Conservation (phyloP, 495 filamentous ascomycete species). For the Talaromyces liani region DNA sequence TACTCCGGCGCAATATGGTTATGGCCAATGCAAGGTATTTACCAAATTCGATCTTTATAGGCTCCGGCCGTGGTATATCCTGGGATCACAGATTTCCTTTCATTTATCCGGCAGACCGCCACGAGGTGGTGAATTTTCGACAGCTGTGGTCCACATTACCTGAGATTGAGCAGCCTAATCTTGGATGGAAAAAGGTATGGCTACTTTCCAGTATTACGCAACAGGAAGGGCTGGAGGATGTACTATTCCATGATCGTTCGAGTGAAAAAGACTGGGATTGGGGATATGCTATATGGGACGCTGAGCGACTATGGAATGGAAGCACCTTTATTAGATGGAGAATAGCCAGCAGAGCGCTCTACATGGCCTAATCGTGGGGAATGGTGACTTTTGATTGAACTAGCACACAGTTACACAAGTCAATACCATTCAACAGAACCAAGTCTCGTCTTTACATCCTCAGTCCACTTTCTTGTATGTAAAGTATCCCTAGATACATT, state of each 20-base stretch:
- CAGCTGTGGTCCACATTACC: constrained; percentile 14
- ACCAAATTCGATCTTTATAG: background rate
- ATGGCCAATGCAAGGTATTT: constrained; percentile 1
- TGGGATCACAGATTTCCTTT: constrained; percentile 8
- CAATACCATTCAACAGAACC: too few relatives aligned
- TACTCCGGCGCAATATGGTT: constrained; percentile 12
- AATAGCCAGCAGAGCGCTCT: background rate
- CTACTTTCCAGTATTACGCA: background rate
- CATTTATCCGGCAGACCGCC: constrained; percentile 13
- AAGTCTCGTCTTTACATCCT: too few relatives aligned
- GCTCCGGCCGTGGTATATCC: background rate
- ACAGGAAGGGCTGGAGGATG: constrained; percentile 1
- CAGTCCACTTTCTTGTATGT: too few relatives aligned
- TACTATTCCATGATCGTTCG: background rate
- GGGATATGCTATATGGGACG: constrained; percentile 11
- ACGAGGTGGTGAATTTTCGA: constrained; percentile 10
- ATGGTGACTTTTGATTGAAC: too few relatives aligned
- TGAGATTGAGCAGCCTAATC: constrained; percentile 12
- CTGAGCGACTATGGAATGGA: constrained; percentile 5
- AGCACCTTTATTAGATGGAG: background rate
- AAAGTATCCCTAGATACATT: too few relatives aligned
- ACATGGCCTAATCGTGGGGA: background rate
- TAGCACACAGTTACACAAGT: too few relatives aligned
- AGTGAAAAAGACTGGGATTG: constrained; percentile 11
- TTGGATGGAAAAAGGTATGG: constrained; percentile 13